phyloP scores from a whole-genome alignment of 345 rosid species.

The Citrus inodora region DNA sequence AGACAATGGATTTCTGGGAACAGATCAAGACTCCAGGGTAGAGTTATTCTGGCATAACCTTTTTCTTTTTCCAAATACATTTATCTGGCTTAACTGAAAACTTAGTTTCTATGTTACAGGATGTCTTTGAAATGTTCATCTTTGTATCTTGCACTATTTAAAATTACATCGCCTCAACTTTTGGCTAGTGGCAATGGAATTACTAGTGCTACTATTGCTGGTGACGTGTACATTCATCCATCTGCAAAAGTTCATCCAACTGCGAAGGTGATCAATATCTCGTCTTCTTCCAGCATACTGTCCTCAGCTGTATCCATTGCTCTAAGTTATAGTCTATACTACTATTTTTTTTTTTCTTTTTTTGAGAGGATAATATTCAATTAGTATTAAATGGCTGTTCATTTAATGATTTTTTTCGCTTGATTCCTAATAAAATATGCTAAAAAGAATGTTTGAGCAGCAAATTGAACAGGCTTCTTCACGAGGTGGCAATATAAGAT shows the following conservation, averaged over 20 bases:
- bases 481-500: not conserved
- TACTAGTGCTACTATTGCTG: constrained; percentile 46
- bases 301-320: not conserved
- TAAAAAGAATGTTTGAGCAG: not conserved
- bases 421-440: not conserved
- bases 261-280: constrained; percentile 52
- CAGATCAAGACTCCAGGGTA: constrained; percentile 92
- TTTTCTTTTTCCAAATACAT: not conserved
- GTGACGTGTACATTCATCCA: constrained; percentile 81
- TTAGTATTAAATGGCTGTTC: not conserved
- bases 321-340: not conserved
- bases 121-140: constrained; percentile 70
- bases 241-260: constrained; percentile 84
- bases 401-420: not conserved
- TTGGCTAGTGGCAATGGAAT: constrained; percentile 60
- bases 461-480: not conserved
- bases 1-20: constrained; percentile 81
- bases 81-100: constrained; percentile 4
- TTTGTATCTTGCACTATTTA: constrained; percentile 64
- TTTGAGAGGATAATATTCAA: not conserved
- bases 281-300: not conserved
- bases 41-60: not conserved
- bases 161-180: constrained; percentile 48
- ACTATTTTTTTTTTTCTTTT: no score
- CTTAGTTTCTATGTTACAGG: constrained; percentile 25